These are phyloP conservation scores for Monoraphidium neglectum DNA, from an alignment of 139 green algal species.

Conservation along the genomic window DNA sequence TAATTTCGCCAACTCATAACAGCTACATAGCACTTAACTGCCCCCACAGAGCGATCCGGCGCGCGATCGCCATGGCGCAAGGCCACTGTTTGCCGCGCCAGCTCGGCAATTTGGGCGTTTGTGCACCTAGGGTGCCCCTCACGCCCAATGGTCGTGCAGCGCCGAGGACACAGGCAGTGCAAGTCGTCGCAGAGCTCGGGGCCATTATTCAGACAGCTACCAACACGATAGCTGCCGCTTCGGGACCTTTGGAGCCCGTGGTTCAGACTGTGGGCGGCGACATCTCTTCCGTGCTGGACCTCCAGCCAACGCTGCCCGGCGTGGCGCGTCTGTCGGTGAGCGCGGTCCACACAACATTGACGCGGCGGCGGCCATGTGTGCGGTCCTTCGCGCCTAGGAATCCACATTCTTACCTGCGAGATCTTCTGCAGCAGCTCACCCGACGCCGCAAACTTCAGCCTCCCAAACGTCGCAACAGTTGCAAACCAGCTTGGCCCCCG, in stretches of 20 bases:
- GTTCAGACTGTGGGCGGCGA: conserved; percentile 38
- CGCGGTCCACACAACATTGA: not conserved
- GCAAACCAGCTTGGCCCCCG: not conserved
- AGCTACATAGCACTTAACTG: too few relatives aligned
- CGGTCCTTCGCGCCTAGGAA: not conserved
- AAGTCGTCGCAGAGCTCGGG: conserved; percentile 30
- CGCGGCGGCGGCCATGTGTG: not conserved
- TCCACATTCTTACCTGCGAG: not conserved
- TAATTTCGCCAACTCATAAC: too few relatives aligned
- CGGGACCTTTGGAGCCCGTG: conserved; percentile 28
- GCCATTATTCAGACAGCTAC: conserved; percentile 29
- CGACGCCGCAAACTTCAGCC: not conserved
- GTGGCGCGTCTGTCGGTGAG: conserved; percentile 36
- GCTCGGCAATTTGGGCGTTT: too few relatives aligned
- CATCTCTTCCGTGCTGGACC: conserved; percentile 31
- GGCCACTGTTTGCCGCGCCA: too few relatives aligned
- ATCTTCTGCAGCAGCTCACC: not conserved
- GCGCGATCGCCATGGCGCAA: too few relatives aligned
- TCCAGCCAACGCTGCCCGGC: conserved; percentile 37
- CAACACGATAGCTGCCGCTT: conserved; percentile 7
- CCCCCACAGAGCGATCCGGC: too few relatives aligned
- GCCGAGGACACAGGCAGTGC: too few relatives aligned
- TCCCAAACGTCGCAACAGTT: not conserved
- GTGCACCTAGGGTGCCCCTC: too few relatives aligned
- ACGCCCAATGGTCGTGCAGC: too few relatives aligned